Evolutionary conservation across 345 rosid genomes (phyloP), one percentile per base, ranked within the genome.

Genomic region (Populus tremula): DNA sequence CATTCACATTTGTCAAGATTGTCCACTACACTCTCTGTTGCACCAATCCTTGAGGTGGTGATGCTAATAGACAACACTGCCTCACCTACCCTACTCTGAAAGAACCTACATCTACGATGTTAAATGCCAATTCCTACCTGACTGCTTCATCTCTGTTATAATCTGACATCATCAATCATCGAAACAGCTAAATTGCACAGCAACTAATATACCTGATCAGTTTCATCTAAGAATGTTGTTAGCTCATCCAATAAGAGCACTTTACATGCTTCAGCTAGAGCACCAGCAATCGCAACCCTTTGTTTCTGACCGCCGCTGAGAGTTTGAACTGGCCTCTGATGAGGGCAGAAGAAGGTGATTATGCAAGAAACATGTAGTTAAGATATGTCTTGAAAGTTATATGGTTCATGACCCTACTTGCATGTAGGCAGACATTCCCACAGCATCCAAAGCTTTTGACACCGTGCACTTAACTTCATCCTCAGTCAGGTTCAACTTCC

Each of bases 251-350:
- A 80, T 73, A 93, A 82, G 53, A 93, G 83, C 70, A 93, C 97
- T 81, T 89, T 92, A 86, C 96, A 92, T 64, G 94, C 90, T 90
- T 95, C 98, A 77, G 99, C 99, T 65, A 95, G 85, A 85, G 99
- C 98, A 74, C 99, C 96, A 2, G 98, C 98, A 77, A 95, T 93
- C 38, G 98, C 98, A 9, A 93, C 93, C 85, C 97, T 87, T 85
- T 95, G 97, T 82, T 95, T 95, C 82, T 95, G 98, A 82, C 98
- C 99, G 68, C 99, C 99, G 75, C 98, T 95, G 8, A 95, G 92
- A 70, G 98, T 95, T 87, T 93, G 98, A 85, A 95, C 89, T 17
- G 97, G 93, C 85, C 98, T 92, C 98, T 95, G 86, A 71, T 72
- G 72, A 82, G 77, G 65, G 61, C 67, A 78, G 43, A 66, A 72